Conservation (phyloP, 495 filamentous ascomycete species). For the Penicillium bovifimosum region DNA sequence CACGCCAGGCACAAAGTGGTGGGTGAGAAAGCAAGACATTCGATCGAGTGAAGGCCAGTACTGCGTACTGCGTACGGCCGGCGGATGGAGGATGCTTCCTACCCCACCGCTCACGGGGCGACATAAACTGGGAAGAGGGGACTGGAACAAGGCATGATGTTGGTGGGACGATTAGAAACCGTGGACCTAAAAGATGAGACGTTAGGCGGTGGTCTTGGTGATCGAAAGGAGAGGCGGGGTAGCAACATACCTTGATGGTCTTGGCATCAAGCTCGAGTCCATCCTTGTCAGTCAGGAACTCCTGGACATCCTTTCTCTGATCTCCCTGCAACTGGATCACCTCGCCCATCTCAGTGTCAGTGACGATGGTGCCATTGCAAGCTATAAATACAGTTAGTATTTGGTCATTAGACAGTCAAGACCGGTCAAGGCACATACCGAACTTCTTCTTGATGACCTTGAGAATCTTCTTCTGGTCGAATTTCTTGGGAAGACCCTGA, state of each 20-base stretch:
- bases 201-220: constrained; percentile 2
- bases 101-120: constrained; percentile 36
- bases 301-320: constrained; percentile 96
- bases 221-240: background rate
- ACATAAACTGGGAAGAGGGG: constrained; percentile 41
- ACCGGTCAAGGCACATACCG: constrained; percentile 53
- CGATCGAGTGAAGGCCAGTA: constrained; percentile 20
- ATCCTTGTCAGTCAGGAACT: constrained; percentile 92
- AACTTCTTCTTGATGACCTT: constrained; percentile 99
- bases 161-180: constrained; percentile 47
- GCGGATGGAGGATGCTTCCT: constrained; percentile 28
- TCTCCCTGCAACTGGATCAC: constrained; percentile 99
- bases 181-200: constrained; percentile 40
- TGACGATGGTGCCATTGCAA: constrained; percentile 99
- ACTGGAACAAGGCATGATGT: constrained; percentile 41
- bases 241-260: constrained; percentile 81
- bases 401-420: background rate
- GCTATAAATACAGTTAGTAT: constrained; percentile 48
- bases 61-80: constrained; percentile 16
- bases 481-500: constrained; percentile 95
- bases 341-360: constrained; percentile 95
- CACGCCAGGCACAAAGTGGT: constrained; percentile 30
- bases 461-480: constrained; percentile 98
- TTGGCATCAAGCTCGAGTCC: constrained; percentile 88
- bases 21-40: constrained; percentile 23